Evolutionary conservation across 148 eudicot genomes (phyloP).

Genomic region (Fagopyrum tataricum): DNA sequence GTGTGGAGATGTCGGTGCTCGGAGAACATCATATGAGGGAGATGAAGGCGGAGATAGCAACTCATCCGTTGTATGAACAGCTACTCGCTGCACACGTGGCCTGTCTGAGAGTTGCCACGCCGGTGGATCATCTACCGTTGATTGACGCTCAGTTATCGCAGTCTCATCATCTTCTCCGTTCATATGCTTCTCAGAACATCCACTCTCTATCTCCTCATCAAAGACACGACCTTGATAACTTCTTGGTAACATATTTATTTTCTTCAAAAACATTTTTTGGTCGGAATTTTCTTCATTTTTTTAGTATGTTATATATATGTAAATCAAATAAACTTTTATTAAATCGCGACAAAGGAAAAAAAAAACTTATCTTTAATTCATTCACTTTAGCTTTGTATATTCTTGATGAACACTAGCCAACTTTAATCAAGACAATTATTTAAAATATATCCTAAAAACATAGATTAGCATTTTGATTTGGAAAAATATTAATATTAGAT

Average conservation of each 20-base stretch:
- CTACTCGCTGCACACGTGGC: conserved; percentile 76
- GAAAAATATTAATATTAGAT: too few species aligned
- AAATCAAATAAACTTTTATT: too few species aligned
- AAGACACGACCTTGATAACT: conserved; percentile 84
- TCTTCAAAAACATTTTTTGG: not conserved
- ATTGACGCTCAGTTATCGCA: conserved; percentile 78
- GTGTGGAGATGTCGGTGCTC: conserved; percentile 8
- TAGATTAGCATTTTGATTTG: too few species aligned
- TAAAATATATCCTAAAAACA: too few species aligned
- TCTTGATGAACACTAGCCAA: too few species aligned
- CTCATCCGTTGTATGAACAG: conserved; percentile 81
- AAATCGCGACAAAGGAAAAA: too few species aligned
- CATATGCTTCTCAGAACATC: conserved; percentile 45
- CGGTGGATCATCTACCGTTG: conserved; percentile 77
- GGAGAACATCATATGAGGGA: conserved; percentile 21
- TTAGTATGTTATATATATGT: not conserved
- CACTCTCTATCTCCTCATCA: conserved; percentile 58
- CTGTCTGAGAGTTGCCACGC: conserved; percentile 86
- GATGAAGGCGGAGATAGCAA: conserved; percentile 60
- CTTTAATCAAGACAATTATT: too few species aligned
- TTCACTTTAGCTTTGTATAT: too few species aligned
- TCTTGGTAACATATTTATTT: conserved; percentile 45
- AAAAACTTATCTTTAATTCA: too few species aligned
- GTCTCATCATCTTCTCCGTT: conserved; percentile 55
- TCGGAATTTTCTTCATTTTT: not conserved